A percentile compares a stretch with the other conserved stretches of the same genome.
Evolutionary conservation across 441 rosid species (phyloP).

Genomic region (Erysimum cheiri): DNA sequence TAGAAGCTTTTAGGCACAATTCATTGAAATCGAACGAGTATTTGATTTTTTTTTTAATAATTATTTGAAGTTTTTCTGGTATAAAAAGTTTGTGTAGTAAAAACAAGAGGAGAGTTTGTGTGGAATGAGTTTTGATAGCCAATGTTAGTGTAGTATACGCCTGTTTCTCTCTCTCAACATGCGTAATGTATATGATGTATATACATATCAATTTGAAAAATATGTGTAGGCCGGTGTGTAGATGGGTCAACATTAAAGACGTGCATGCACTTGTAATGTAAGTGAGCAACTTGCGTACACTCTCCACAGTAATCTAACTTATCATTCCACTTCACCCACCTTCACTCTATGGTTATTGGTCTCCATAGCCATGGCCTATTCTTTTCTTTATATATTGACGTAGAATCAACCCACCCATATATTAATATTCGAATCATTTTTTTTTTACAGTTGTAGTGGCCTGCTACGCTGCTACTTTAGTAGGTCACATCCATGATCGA

Average conservation of each 20-base stretch:
- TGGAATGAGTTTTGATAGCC: conserved; percentile 10
- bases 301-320: conserved; percentile 40
- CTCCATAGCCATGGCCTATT: conserved; percentile 19
- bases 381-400: neutral
- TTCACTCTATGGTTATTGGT: conserved; percentile 35
- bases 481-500: conserved; percentile 8
- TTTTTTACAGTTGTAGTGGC: conserved; percentile 4
- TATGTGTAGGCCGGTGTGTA: conserved; percentile 39
- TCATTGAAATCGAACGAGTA: neutral
- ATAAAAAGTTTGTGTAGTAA: neutral
- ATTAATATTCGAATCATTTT: conserved; percentile 13
- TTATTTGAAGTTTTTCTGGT: neutral
- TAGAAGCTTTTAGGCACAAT: neutral
- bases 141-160: neutral
- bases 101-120: neutral
- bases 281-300: conserved; percentile 39
- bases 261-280: conserved; percentile 42
- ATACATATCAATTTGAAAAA: conserved; percentile 7
- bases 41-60: neutral
- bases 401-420: neutral
- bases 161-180: neutral
- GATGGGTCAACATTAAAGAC: conserved; percentile 44
- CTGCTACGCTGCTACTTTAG: conserved; percentile 17
- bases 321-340: conserved; percentile 39
- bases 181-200: neutral